These are phyloP conservation scores for Aegilops bicornis DNA, from an alignment of 176 grass and related monocot genomes.

Conservation along the genomic window DNA sequence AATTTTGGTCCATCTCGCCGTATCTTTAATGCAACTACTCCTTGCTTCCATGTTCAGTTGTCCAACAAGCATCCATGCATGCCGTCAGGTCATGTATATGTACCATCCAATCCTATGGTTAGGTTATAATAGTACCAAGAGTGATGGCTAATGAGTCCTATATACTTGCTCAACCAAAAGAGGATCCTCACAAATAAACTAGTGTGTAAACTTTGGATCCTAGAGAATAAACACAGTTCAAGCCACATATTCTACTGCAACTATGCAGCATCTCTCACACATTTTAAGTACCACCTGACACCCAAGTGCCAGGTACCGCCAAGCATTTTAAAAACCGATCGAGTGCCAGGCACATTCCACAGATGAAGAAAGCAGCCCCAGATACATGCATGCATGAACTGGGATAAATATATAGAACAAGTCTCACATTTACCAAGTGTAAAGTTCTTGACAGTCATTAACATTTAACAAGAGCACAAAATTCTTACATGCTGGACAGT, in stretches of 20 bases:
- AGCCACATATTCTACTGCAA: conserved; percentile 22
- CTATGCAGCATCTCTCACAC: not conserved
- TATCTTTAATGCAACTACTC: not conserved
- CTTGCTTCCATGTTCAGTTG: not conserved
- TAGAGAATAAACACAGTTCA: conserved; percentile 32
- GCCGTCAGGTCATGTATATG: no score
- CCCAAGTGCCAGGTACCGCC: no score
- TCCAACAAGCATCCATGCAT: not conserved
- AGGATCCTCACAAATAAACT: not conserved
- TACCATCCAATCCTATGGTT: no score
- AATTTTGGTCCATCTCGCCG: not conserved
- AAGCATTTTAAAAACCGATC: no score
- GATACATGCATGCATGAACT: not conserved
- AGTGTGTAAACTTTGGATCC: conserved; percentile 14
- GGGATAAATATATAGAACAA: not conserved
- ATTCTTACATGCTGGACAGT: conserved; percentile 35
- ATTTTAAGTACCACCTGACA: not conserved
- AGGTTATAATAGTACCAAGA: no score
- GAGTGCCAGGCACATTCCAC: not conserved
- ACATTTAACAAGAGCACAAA: not conserved
- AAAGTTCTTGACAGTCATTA: not conserved
- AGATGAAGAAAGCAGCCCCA: not conserved
- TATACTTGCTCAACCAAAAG: no score
- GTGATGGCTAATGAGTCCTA: no score
- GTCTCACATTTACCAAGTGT: conserved; percentile 23